Conservation (phyloP, 1,284 basidiomycete species). For the Mycena citricolor region DNA sequence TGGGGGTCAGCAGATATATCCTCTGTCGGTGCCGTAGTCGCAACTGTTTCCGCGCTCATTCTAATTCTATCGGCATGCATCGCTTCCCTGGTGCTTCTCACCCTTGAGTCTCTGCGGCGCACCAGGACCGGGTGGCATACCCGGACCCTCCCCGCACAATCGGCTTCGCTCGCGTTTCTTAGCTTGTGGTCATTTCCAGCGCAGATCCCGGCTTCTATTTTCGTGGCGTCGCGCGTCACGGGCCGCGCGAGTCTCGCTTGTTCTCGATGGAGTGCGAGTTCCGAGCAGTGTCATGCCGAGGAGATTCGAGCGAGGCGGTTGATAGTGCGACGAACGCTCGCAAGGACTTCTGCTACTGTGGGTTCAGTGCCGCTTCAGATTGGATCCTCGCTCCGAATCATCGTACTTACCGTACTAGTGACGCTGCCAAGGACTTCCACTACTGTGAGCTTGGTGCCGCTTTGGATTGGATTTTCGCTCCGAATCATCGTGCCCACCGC, state of each 20-base stretch:
- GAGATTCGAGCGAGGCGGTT: slow-evolving; percentile 9
- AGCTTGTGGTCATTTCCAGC: slow-evolving; percentile 14
- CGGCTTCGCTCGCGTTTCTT: slow-evolving; percentile 12
- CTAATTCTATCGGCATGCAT: slow-evolving; percentile 9
- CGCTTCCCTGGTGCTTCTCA: slow-evolving; percentile 4
- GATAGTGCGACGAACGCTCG: slow-evolving; percentile 12
- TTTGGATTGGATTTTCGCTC: no score
- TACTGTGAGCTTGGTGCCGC: slow-evolving; percentile 14
- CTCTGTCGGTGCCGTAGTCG: slow-evolving; percentile 9
- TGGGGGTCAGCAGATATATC: slow-evolving; percentile 9
- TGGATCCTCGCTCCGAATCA: neutral
- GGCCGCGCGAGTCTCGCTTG: slow-evolving; percentile 8
- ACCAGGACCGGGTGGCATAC: slow-evolving; percentile 11
- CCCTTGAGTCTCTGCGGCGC: slow-evolving; percentile 12
- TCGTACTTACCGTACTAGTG: neutral
- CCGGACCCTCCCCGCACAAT: slow-evolving; percentile 15
- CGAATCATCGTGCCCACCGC: neutral
- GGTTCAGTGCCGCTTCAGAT: no score
- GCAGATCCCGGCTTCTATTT: slow-evolving; percentile 12
- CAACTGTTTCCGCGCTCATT: slow-evolving; percentile 8
- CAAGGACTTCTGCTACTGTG: slow-evolving; percentile 17
- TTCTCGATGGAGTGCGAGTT: slow-evolving; percentile 4
- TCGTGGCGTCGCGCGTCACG: slow-evolving; percentile 16
- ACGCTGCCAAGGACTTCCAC: slow-evolving; percentile 7
- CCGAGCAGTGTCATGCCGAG: slow-evolving; percentile 1